Conservation (phyloP, 257 asterid species). For the Fraxinus americana region DNA sequence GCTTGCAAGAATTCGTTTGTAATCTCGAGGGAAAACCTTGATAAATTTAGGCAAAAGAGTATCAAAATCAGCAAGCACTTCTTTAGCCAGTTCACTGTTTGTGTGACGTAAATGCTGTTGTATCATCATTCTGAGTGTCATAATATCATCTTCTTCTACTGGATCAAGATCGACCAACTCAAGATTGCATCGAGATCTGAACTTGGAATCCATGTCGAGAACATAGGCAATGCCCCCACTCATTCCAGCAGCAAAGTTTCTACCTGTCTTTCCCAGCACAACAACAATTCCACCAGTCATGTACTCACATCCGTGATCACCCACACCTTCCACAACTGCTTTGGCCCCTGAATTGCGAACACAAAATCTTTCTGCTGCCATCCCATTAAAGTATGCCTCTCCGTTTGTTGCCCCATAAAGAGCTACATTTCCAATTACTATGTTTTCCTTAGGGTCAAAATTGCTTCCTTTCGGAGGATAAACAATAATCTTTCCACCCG, state of each 20-base stretch:
- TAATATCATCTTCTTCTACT: conserved; percentile 83
- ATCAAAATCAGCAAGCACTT: conserved; percentile 73
- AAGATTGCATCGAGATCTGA: conserved; percentile 72
- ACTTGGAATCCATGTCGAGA: conserved; percentile 72
- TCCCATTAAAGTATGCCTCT: conserved; percentile 97
- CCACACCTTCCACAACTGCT: conserved; percentile 99
- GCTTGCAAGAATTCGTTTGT: conserved; percentile 71
- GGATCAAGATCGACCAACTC: conserved; percentile 96
- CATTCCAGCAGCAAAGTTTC: conserved; percentile 99
- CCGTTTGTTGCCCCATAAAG: conserved; percentile 94
- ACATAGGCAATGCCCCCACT: conserved; percentile 96
- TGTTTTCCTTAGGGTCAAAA: conserved; percentile 93
- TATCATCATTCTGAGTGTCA: conserved; percentile 84
- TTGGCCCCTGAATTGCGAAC: conserved; percentile 97
- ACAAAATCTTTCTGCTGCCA: conserved; percentile 99
- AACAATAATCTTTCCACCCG: conserved; percentile 89
- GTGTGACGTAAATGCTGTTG: conserved; percentile 98
- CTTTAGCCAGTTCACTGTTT: conserved; percentile 78
- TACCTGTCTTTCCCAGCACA: conserved; percentile 87
- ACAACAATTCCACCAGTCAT: conserved; percentile 99
- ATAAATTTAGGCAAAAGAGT: conserved; percentile 76
- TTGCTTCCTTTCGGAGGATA: conserved; percentile 90
- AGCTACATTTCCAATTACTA: conserved; percentile 97
- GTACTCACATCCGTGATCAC: conserved; percentile 99
- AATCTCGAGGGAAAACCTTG: conserved; percentile 95